Evolutionary conservation across 148 eudicot genomes (phyloP).

Genomic region (Chenopodium berlandieri): DNA sequence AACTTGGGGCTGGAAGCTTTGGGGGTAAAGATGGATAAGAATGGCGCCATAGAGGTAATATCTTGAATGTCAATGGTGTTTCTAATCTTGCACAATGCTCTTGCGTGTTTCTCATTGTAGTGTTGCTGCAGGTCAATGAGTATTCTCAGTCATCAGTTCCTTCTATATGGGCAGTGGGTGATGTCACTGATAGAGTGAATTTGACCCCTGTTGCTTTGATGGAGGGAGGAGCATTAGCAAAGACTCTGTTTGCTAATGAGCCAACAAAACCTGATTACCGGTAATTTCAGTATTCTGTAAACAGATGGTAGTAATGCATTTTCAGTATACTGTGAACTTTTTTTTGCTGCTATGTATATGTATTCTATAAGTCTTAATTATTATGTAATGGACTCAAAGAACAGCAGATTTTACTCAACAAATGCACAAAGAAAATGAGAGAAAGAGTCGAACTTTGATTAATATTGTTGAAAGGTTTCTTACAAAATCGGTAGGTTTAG

Average conservation of each 20-base stretch:
- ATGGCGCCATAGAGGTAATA: constrained; percentile 83
- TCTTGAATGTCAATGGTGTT: not conserved
- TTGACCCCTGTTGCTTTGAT: constrained; percentile 97
- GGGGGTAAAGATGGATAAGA: constrained; percentile 74
- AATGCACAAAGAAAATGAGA: no score
- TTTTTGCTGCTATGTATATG: not conserved
- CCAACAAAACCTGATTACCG: constrained; percentile 93
- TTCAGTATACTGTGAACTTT: not conserved
- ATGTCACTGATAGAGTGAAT: constrained; percentile 91
- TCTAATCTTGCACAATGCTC: constrained; percentile 1
- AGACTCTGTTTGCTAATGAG: constrained; percentile 78
- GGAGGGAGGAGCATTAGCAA: constrained; percentile 97
- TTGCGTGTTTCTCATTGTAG: constrained; percentile 16
- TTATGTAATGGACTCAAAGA: no score
- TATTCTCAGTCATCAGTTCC: constrained; percentile 86
- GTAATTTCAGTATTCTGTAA: constrained; percentile 28
- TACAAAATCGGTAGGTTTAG: no score
- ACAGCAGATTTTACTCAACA: no score
- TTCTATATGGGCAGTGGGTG: constrained; percentile 99
- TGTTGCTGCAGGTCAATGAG: constrained; percentile 70
- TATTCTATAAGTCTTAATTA: not conserved
- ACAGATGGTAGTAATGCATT: not conserved
- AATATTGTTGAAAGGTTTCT: no score
- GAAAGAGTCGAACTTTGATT: no score
- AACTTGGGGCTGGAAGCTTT: constrained; percentile 83